Percentiles rank a stretch among this genome's conserved stretches.
Conservation (phyloP, 2,329 filamentous ascomycete genomes). For the Exophiala spinifera region DNA sequence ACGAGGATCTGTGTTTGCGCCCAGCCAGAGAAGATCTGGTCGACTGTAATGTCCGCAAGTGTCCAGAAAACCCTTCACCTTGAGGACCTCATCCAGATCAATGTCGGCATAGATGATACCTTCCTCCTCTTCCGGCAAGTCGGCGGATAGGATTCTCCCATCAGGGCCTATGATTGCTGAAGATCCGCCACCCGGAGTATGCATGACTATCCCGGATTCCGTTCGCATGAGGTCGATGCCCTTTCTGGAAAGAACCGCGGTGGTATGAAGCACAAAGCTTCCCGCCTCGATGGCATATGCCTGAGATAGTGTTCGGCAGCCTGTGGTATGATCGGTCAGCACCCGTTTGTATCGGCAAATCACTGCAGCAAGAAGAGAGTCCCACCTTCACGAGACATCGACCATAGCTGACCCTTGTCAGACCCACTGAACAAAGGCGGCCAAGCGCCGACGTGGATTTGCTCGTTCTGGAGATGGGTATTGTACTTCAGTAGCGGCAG, state of each 20-base stretch:
- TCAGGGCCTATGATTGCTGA: slow-evolving; percentile 51
- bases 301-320: no score
- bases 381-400: slow-evolving; percentile 5
- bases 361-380: no score
- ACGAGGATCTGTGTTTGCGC: no score
- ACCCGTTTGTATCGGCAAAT: no score
- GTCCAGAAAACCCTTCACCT: slow-evolving; percentile 44
- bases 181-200: slow-evolving; percentile 39
- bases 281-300: slow-evolving; percentile 7
- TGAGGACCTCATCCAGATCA: slow-evolving; percentile 42
- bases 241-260: no score
- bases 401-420: slow-evolving; percentile 4
- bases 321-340: slow-evolving; percentile 3
- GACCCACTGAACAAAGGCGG: slow-evolving; percentile 33
- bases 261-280: no score
- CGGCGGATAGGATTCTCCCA: slow-evolving; percentile 43
- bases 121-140: slow-evolving; percentile 39
- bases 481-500: slow-evolving; percentile 52
- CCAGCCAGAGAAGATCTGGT: slow-evolving; percentile 53
- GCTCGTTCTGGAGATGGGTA: slow-evolving; percentile 43
- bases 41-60: slow-evolving; percentile 49
- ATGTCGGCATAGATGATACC: slow-evolving; percentile 50
- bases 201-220: no score
- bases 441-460: slow-evolving; percentile 52
- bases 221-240: no score